phyloP scores from a whole-genome alignment of 108 stramenopile species.

The Nitzschia inconspicua region DNA sequence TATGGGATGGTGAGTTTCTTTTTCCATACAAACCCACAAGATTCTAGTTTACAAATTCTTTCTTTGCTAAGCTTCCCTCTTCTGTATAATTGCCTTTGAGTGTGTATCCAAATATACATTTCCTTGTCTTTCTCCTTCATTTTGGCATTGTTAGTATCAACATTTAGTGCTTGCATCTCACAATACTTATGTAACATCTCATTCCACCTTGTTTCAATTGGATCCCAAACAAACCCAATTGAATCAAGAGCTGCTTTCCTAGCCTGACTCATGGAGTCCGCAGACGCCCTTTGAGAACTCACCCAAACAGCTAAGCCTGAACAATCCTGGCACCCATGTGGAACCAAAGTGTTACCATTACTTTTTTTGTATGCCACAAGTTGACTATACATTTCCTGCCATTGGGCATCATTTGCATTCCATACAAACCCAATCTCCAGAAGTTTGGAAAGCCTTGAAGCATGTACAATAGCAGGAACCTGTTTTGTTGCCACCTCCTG shows the following conservation, averaged over 20 bases:
- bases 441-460: background rate
- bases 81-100: background rate
- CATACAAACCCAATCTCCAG: conserved; percentile 16
- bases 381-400: conserved; percentile 8
- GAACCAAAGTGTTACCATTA: background rate
- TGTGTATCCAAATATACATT: background rate
- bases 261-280: no score
- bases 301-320: background rate
- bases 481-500: background rate
- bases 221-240: conserved; percentile 7
- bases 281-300: background rate
- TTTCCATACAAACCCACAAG: conserved; percentile 6
- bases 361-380: background rate
- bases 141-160: background rate
- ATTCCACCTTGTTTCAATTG: background rate
- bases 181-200: conserved; percentile 2
- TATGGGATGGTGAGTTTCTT: no score
- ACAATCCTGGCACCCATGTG: no score
- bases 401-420: conserved; percentile 9
- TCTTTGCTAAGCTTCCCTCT: background rate
- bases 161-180: background rate
- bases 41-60: background rate
- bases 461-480: background rate
- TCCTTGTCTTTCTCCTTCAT: background rate
- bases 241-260: no score